Evolutionary conservation across 768 basidiomycete genomes (phyloP), one percentile per base, ranked within the genome.

Genomic region (Artomyces pyxidatus): DNA sequence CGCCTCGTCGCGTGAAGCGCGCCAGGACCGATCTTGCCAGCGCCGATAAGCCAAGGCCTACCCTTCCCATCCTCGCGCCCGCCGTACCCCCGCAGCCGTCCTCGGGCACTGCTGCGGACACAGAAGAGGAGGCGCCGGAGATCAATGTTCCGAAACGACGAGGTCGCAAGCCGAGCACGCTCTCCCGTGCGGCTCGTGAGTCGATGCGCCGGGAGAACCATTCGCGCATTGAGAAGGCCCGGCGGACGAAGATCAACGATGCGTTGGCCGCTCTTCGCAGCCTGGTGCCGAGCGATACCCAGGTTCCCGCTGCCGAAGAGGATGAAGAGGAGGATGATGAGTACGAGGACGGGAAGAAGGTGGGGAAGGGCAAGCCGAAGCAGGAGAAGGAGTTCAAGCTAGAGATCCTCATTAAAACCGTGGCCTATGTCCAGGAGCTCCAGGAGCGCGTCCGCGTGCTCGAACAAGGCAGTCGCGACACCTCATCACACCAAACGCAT

Each of bases 171-270:
- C 84, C 87, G 0, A 82, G 81, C 8, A 73, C 78, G 8, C 65
- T 87, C 40, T 85, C 85, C 16, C 83, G 87, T 52, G 76, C 77
- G 12, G 86, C 86, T 26, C 75, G 93, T 41, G 92, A 95, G 66
- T 78, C 84, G 2, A 83, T 90, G 65, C 80, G 94, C 45, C 91
- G 94, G 64, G 79, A 90, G 29, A 96, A 96, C 66, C 94, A 98
- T 61, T 89, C 86, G 5, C 81, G 93, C 53, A 98, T 98, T 62
- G 94, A 98, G 69, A 88, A 94, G 61, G 81, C 93, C 0, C 71
- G 94, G 26, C 75, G 94, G 51, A 95, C 94, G 10, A 96, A 96
- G 75, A 97, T 98, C 55, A 98, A 98, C 61, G 85, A 90, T 45
- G 90, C 93, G 0, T 74, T 97, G 5, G 74, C 83, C 2, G 79